Evolutionary conservation across 2,329 filamentous ascomycete species (phyloP), one percentile per base, ranked within the genome.

Genomic region (Xylariaceae sp.): DNA sequence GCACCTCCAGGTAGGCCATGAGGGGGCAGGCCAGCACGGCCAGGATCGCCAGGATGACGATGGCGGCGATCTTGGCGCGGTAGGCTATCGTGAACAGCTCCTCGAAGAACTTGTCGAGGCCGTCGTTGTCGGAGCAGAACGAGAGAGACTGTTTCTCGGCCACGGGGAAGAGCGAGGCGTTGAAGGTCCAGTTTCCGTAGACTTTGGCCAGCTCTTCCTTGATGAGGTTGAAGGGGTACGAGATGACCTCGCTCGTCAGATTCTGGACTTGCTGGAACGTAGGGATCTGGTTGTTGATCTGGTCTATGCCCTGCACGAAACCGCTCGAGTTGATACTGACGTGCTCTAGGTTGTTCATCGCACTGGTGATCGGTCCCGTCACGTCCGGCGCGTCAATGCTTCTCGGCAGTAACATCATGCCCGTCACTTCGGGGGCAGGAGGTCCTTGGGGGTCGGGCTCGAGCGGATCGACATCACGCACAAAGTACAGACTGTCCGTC

Each of bases 111-210:
- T 79, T 69, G 52, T 80, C 77, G 58, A 98, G 83, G 19, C 75
- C 77, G 44, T 85, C 73, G 60, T 92, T 87, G 53, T 87, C 77
- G 26, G 86, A 86, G 65, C 92, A 98, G 64, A 98, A 96, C 1
- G 73, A 80, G 33, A 98, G 68, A 23, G 77, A 65, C 58, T 93
- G 73, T 64, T 94, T 94, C 47, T 80, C 65, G 2, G 92, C 88
- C 3, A 94, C 72, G 0, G 89, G 87, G 48, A 98, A 90, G 8
- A 82, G 60, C 10, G 75, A 74, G 12, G 78, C 71, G 54, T 95
- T 77, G 55, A 96, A 94, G 19, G 68, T 71, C 67, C 88, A 96
- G 41, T 66, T 72, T 31, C 77, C 73, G 50, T 92, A 73, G 21
- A 72, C 78, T 11, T 78, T 63, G 44, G 87, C 82, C 50, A 98